Base-by-base conservation (phyloP, 306 rosid genomes). In the Prunus mume region DNA sequence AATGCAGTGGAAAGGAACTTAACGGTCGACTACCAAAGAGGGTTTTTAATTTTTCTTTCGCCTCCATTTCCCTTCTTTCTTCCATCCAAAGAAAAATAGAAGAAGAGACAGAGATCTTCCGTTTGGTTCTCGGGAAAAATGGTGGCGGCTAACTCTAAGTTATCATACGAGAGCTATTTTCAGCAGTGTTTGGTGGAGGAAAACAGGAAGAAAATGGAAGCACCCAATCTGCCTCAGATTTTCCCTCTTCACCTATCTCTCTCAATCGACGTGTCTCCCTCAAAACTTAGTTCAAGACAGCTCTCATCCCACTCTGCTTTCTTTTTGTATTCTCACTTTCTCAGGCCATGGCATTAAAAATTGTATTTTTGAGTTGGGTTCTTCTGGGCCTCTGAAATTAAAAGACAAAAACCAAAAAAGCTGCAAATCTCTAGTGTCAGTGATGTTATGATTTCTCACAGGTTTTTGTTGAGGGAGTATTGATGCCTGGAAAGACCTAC, bases 141-240 rank as follows among this genome's bases (percentile, higher is more conserved):
- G 84, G 82, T 70, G 56, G 79, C 80, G 73, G 65, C 85, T 0
- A 87, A 84, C 54, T 43, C 74, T 20, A 47, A 68, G 43, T 19
- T 25, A n/a, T 65, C 75, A 19, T 84, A 84, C 46, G 83, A 84
- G 74, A 88, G 84, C 73, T 76, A 73, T 46, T 83, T 85, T 30
- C 70, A 62, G 65, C 82, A 78, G 82, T 84, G 88, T 46, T 28
- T 84, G 65, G 85, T 84, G 65, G 85, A 84, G 43, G 91, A 82
- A 77, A 87, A 87, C 76, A 77, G 65, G 75, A 84, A 77, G 79
- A 84, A 83, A 62, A 82, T 87, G 87, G 88, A 82, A 72, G 87
- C 85, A 49, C 91, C 84, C 54, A 82, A 84, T 65, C 83, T 82
- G 19, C 65, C 68, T 74, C 81, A 80, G 71, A 88, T 84, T 20